Base-by-base conservation (phyloP, 345 rosid genomes). In the Sonneratia alba region DNA sequence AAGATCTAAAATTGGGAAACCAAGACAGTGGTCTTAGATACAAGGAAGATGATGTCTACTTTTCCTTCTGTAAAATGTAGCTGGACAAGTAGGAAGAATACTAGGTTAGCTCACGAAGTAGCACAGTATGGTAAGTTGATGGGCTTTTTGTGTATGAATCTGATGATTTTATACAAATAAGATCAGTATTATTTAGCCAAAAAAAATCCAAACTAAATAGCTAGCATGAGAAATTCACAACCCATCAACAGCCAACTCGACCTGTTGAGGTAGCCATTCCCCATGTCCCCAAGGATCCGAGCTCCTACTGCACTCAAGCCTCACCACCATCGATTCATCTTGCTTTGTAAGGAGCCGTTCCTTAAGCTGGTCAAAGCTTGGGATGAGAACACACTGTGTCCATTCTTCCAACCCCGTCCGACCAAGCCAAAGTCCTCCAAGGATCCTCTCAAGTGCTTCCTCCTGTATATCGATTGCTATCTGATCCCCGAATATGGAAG, bases 391-490 rank as follows among this genome's bases (percentile, higher is more conserved):
- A 71, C 83, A 84, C 27, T 92, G 90, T 2, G 78, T 68, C 97
- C 97, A 95, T 77, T 90, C 97, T 71, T 92, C 97, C 76, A 92
- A 75, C 71, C 90, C 87, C 8, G 76, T 83, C 71, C 70, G 74
- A 40, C 92, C 85, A 15, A 90, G 70, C 92, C 96, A 95, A 24
- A 88, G 57, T 9, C 93, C 92, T 10, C 90, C 83, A 0, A 79
- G 81, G 36, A 95, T 85, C 77, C 89, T 92, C 68, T 89, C 93
- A 1, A 95, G 75, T 3, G 96, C 97, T 57, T 87, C 87, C 1
- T 88, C 91, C 34, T 78, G 83, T 36, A 95, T 85, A 66, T 89
- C 92, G 0, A 95, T 51, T 21, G 81, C 63, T 11, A 79, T 15
- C 34, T 72, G 79, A 18, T 80, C 77, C 22, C 78, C 70, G 0